Evolutionary conservation across 2,329 filamentous ascomycete genomes (phyloP).

Genomic region (Colletotrichum sidae): DNA sequence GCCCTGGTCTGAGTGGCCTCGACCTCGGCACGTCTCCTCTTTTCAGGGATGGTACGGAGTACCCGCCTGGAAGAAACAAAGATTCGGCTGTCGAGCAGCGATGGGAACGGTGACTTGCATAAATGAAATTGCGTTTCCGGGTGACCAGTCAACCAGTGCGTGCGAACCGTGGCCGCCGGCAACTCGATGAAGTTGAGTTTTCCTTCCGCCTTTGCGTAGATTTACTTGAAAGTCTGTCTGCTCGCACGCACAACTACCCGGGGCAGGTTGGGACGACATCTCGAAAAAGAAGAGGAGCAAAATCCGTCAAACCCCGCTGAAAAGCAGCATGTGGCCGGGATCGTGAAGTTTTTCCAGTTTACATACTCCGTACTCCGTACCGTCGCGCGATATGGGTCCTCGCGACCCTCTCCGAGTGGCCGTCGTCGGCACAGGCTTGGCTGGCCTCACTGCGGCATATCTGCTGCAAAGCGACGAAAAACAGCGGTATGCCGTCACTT

Average conservation of each 20-base stretch:
- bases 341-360: background rate
- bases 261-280: too few relatives aligned
- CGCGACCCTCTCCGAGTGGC: slow-evolving; percentile 42
- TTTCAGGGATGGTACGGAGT: background rate
- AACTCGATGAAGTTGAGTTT: background rate
- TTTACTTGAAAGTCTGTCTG: background rate
- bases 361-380: background rate
- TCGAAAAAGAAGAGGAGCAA: too few relatives aligned
- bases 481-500: slow-evolving; percentile 47
- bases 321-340: background rate
- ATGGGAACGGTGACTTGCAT: slow-evolving; percentile 4
- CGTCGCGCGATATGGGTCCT: slow-evolving; percentile 4
- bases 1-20: background rate
- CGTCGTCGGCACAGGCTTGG: slow-evolving; percentile 52
- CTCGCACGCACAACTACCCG: background rate
- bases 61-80: background rate
- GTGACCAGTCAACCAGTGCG: too few relatives aligned
- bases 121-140: slow-evolving; percentile 26
- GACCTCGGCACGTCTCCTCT: slow-evolving; percentile 22
- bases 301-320: background rate
- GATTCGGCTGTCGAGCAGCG: background rate
- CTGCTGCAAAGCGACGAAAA: slow-evolving; percentile 47
- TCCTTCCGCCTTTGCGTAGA: background rate
- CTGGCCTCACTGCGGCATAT: slow-evolving; percentile 50
- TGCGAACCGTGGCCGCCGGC: background rate